Evolutionary conservation across 345 rosid genomes (phyloP), one percentile per base, ranked within the genome.

Genomic region (Crucihimalaya himalaica): DNA sequence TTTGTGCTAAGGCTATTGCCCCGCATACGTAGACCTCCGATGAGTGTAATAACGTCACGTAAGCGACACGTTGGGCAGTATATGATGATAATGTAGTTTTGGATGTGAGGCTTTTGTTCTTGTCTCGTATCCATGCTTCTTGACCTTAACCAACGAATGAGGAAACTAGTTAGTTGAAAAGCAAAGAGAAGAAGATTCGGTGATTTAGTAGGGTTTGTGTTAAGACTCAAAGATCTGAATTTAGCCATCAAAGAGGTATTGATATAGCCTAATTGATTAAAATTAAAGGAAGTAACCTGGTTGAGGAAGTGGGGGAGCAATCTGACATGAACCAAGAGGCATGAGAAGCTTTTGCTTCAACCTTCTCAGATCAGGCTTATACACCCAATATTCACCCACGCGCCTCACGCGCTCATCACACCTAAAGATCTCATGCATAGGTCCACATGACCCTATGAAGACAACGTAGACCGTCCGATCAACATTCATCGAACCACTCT

Each of bases 1-100:
- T 91, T 32, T 85, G 95, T 9, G 97, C 98, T 61, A 94, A 70
- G n/a, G 96, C 85, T 29, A 91, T 89, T 45, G 98, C 97, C 2
- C 97, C 98, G 19, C 97, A 91, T 0, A 94, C 96, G 61, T 91
- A 94, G 25, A 82, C 83, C 68, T 89, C 96, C 0, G 97, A 89
- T 10, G 98, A 88, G 63, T 89, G 97, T 20, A 91, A 86, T 14
- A 94, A 74, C 4, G 97, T 91, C 15, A 77, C 97, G 54, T 91
- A 91, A 31, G 96, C 98, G n/a, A 82, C 83, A 25, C 80, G 76
- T 50, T 70, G 76, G 25, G 39, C 2, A 39, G 9, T 9, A n/a
- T 12, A 21, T 35, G 43, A 3, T 35, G 80, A 47, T 2, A 20
- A 15, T 69, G 66, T 37, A 32, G 66, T 43, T 55, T 8, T 28